phyloP scores from a whole-genome alignment of 805 yeast species.

The Cyberlindnera lachancei region DNA sequence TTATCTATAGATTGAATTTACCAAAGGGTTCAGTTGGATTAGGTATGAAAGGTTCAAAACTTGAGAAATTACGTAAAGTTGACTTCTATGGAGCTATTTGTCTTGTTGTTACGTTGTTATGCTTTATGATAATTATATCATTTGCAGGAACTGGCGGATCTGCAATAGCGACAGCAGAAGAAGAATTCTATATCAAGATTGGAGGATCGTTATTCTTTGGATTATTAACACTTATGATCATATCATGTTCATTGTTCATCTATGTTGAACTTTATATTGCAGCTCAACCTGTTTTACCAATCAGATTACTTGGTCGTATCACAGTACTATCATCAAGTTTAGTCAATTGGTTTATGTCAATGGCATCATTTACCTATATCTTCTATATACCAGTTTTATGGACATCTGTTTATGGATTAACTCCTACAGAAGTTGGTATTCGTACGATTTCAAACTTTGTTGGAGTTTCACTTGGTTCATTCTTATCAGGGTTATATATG shows the following conservation, averaged over 20 bases:
- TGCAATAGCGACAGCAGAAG: too few relatives aligned
- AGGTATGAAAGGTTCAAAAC: conserved; percentile 37
- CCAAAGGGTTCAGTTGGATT: conserved; percentile 48
- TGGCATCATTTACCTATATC: conserved; percentile 55
- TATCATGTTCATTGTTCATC: conserved; percentile 31
- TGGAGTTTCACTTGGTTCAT: conserved; percentile 61
- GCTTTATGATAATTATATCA: conserved; percentile 59
- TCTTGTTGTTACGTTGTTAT: conserved; percentile 49
- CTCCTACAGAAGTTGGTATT: conserved; percentile 51
- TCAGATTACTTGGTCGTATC: conserved; percentile 43
- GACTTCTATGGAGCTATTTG: conserved; percentile 61
- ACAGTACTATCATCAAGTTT: conserved; percentile 58
- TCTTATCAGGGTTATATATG: conserved; percentile 62
- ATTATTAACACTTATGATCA: conserved; percentile 27
- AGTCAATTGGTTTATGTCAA: conserved; percentile 61
- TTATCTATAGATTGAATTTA: conserved; percentile 30
- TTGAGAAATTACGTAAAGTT: conserved; percentile 44
- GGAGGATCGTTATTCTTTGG: conserved; percentile 33
- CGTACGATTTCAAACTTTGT: conserved; percentile 53
- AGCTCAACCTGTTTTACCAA: conserved; percentile 56
- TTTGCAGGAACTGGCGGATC: conserved; percentile 52
- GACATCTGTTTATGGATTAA: conserved; percentile 42
- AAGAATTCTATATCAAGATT: too few relatives aligned
- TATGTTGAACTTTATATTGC: conserved; percentile 37
- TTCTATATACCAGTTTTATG: conserved; percentile 69